Base-by-base conservation (phyloP, 1,284 basidiomycete species). In the Phylloporus gajari region DNA sequence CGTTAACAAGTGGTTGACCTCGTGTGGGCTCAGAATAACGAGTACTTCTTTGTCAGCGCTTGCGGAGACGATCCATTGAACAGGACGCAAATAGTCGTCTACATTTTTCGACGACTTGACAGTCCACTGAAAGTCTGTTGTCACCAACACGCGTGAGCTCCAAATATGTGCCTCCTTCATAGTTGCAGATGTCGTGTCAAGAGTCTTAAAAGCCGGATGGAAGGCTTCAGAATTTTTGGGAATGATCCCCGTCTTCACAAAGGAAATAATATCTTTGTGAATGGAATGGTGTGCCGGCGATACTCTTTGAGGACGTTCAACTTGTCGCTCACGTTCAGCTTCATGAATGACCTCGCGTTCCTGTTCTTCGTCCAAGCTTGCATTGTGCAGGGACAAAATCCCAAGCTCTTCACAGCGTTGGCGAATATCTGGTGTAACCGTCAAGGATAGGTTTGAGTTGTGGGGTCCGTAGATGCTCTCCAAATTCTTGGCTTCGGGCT, bases 291-390 rank as follows among this genome's bases (percentile, higher is more conserved):
- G 19, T 19, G 76, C 76, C 1, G 80, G 70, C 11, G n/a, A 15
- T 23, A 67, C 74, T 61, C 60, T 73, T 3, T 72, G 75, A 11
- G 85, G 84, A 13, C 81, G 75, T 70, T 86, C 78, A 12, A 83
- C 77, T 61, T 86, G 79, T 5, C 76, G 78, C 72, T 87, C 85
- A 27, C 73, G 74, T 71, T 86, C 85, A 2, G 82, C 73, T 72
- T 87, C 86, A 60, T 85, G 83, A n/a, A 69, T 75, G 4, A 87
- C 79, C 72, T 88, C 86, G 35, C 85, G 78, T 72, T 88, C 87
- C 70, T 87, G 86, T 65, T 88, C 87, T 73, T 88, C 86, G 17
- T 83, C 83, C 61, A 85, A 72, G 30, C 73, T 65, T 17, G 70
- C 65, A 51, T 80, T 73, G 2, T 63, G 25, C 13, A 79, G 62